phyloP scores from a whole-genome alignment of 352 stramenopile species.

The Globisporangium uncinulatum region DNA sequence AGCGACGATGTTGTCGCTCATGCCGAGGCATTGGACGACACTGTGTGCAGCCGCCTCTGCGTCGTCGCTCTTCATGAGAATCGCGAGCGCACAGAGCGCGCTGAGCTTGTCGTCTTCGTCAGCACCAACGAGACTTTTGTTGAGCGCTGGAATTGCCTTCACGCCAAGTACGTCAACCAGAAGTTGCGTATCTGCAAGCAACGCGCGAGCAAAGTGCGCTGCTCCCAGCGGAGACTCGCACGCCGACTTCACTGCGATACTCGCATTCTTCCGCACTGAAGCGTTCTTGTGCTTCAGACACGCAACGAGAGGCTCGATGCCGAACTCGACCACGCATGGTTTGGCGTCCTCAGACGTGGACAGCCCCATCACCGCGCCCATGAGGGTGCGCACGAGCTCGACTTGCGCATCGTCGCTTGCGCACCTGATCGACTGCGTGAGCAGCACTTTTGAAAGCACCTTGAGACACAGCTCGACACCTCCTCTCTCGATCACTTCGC shows the following conservation, averaged over 20 bases:
- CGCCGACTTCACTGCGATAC: constrained; percentile 54
- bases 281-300: constrained; percentile 44
- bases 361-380: constrained; percentile 59
- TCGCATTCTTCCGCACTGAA: constrained; percentile 41
- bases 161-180: constrained; percentile 52
- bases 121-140: constrained; percentile 26
- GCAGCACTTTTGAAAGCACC: constrained; percentile 41
- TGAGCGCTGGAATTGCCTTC: constrained; percentile 38
- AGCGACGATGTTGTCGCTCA: constrained; percentile 39
- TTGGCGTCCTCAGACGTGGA: constrained; percentile 66
- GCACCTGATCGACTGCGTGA: constrained; percentile 36
- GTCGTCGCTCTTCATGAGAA: constrained; percentile 16
- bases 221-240: constrained; percentile 50
- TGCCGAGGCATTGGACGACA: constrained; percentile 44
- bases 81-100: constrained; percentile 31
- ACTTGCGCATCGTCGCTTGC: constrained; percentile 26
- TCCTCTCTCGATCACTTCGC: constrained; percentile 34
- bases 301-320: constrained; percentile 51
- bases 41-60: constrained; percentile 23
- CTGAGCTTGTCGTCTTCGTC: constrained; percentile 43
- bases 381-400: constrained; percentile 49
- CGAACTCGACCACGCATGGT: constrained; percentile 57
- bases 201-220: constrained; percentile 29
- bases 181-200: constrained; percentile 31
- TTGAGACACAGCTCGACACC: constrained; percentile 55